Conservation (phyloP, 345 rosid genomes). For the Xanthoceras sorbifolium region DNA sequence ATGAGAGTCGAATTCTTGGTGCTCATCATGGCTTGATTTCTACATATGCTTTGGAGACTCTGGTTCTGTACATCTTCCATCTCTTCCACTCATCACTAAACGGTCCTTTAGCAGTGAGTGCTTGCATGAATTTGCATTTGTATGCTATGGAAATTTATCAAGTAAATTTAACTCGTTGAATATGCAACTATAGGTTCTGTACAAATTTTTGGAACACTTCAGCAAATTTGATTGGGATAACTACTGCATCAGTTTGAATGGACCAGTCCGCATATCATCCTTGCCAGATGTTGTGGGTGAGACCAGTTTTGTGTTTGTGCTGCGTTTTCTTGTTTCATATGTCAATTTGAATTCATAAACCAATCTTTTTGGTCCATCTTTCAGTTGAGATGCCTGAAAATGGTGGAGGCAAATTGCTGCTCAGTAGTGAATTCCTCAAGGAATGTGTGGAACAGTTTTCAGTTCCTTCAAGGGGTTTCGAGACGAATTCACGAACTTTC, state of each 20-base stretch:
- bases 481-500: slow-evolving; percentile 56
- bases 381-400: slow-evolving; percentile 61
- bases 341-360: slow-evolving; percentile 15
- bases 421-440: slow-evolving; percentile 64
- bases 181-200: slow-evolving; percentile 60
- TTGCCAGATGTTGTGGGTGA: slow-evolving; percentile 73
- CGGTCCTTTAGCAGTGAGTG: slow-evolving; percentile 84
- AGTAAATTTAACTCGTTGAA: slow-evolving; percentile 18
- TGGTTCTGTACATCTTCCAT: slow-evolving; percentile 83
- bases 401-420: slow-evolving; percentile 57
- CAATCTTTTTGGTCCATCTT: slow-evolving; percentile 18
- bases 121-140: slow-evolving; percentile 20
- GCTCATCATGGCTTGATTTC: slow-evolving; percentile 91
- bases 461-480: slow-evolving; percentile 63
- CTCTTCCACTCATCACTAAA: slow-evolving; percentile 65
- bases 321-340: background rate
- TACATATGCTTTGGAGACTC: slow-evolving; percentile 86
- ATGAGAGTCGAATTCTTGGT: slow-evolving; percentile 89
- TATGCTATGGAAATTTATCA: background rate
- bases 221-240: slow-evolving; percentile 98
- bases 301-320: slow-evolving; percentile 12
- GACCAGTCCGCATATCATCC: slow-evolving; percentile 66
- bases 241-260: slow-evolving; percentile 79
- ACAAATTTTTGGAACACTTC: slow-evolving; percentile 86
- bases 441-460: slow-evolving; percentile 58